Percentiles rank a stretch among this genome's conserved stretches.
These are phyloP conservation scores for Penicillium freii DNA, from an alignment of 2,329 filamentous ascomycete species.

Conservation along the genomic window DNA sequence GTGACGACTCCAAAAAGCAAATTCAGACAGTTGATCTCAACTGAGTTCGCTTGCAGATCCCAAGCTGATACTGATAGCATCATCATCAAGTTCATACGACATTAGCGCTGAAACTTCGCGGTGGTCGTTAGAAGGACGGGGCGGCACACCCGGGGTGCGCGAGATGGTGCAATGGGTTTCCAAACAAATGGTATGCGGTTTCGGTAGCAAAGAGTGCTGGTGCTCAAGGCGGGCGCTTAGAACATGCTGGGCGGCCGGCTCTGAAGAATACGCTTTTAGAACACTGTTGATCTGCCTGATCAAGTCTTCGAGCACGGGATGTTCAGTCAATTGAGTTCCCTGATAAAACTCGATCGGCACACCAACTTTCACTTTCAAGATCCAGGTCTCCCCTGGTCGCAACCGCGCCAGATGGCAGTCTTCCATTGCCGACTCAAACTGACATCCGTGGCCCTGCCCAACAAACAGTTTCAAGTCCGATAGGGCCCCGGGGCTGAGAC, in stretches of 20 bases:
- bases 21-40: neutral
- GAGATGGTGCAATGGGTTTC: slow-evolving; percentile 26
- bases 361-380: slow-evolving; percentile 25
- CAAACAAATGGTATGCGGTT: slow-evolving; percentile 20
- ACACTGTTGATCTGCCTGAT: slow-evolving; percentile 33
- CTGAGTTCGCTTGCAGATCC: slow-evolving; percentile 9
- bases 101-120: neutral
- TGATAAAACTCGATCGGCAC: slow-evolving; percentile 16
- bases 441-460: slow-evolving; percentile 21
- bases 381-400: slow-evolving; percentile 36
- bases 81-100: slow-evolving; percentile 8
- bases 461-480: slow-evolving; percentile 27
- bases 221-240: slow-evolving; percentile 32
- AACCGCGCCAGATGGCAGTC: slow-evolving; percentile 20
- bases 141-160: neutral
- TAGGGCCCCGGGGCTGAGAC: slow-evolving; percentile 28
- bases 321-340: neutral
- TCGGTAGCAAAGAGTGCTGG: slow-evolving; percentile 32
- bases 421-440: slow-evolving; percentile 24
- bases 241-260: slow-evolving; percentile 20
- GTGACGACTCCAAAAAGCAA: neutral
- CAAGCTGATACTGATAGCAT: slow-evolving; percentile 7
- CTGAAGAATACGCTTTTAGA: slow-evolving; percentile 20
- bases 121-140: neutral
- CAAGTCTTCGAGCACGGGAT: slow-evolving; percentile 24